These are phyloP conservation scores for Xylariomycetidae sp. DNA, from an alignment of 2,329 filamentous ascomycete species.

Conservation along the genomic window DNA sequence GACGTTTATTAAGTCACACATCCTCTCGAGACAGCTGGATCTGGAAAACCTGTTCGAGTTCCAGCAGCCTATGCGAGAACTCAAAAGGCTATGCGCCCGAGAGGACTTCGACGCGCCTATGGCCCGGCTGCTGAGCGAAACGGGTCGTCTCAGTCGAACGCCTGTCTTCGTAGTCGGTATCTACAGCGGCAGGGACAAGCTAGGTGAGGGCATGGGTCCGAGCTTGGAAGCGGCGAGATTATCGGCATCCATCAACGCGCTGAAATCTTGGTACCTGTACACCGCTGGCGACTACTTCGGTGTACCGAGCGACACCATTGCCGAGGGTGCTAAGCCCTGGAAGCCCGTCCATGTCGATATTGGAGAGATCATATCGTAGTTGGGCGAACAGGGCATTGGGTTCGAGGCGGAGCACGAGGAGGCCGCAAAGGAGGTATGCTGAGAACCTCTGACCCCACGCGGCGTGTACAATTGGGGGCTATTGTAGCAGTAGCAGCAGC, in stretches of 20 bases:
- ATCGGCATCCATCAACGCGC: constrained; percentile 73
- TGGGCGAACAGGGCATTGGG: too few relatives aligned
- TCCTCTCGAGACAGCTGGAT: constrained; percentile 73
- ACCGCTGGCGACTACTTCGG: constrained; percentile 62
- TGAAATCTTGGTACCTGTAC: constrained; percentile 97
- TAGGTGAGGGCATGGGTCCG: constrained; percentile 81
- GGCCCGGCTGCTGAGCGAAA: constrained; percentile 84
- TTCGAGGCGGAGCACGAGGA: too few relatives aligned
- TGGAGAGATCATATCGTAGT: constrained; percentile 57
- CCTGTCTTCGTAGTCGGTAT: constrained; percentile 94
- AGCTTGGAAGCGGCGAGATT: constrained; percentile 72
- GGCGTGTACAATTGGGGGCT: neutral
- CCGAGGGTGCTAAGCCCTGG: constrained; percentile 56
- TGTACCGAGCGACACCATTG: constrained; percentile 65
- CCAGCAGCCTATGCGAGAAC: constrained; percentile 74
- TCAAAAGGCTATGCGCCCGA: constrained; percentile 74
- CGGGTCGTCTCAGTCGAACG: constrained; percentile 74
- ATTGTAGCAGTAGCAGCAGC: neutral
- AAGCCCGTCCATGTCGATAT: constrained; percentile 63
- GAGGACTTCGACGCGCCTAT: constrained; percentile 87
- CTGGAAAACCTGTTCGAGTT: constrained; percentile 78
- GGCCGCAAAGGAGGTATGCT: too few relatives aligned
- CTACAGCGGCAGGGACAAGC: constrained; percentile 82
- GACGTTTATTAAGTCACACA: constrained; percentile 75
- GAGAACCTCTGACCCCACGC: neutral